Conservation (phyloP, 768 basidiomycete genomes). For the Leucosporidium scottii region DNA sequence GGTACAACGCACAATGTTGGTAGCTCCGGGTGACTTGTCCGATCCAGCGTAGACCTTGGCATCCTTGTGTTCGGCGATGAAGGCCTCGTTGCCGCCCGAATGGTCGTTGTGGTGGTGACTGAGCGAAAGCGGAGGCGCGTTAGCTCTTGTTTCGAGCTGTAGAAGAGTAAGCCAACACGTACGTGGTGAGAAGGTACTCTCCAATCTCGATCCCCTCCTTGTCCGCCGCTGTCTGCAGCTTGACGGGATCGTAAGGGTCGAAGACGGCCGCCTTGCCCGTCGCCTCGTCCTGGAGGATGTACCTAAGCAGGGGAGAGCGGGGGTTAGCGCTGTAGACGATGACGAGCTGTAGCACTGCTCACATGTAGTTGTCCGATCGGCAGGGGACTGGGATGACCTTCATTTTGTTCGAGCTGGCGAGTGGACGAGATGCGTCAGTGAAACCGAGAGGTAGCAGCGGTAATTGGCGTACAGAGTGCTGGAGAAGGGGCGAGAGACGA, state of each 20-base stretch:
- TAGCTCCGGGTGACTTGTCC: slow-evolving; percentile 57
- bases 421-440: neutral
- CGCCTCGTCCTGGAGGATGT: slow-evolving; percentile 65
- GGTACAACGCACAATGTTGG: slow-evolving; percentile 48
- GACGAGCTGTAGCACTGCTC: no score
- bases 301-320: slow-evolving; percentile 38
- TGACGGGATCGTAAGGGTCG: slow-evolving; percentile 64
- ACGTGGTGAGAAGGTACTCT: slow-evolving; percentile 67
- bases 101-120: slow-evolving; percentile 16
- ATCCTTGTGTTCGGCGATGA: slow-evolving; percentile 45
- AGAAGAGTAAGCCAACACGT: slow-evolving; percentile 62
- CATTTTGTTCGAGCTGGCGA: slow-evolving; percentile 10
- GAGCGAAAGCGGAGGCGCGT: slow-evolving; percentile 11
- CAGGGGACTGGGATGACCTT: slow-evolving; percentile 26
- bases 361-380: slow-evolving; percentile 30
- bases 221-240: slow-evolving; percentile 59
- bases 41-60: slow-evolving; percentile 76
- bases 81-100: slow-evolving; percentile 31
- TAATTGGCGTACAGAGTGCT: no score
- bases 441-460: no score
- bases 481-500: no score
- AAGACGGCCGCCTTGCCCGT: slow-evolving; percentile 63
- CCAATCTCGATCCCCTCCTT: slow-evolving; percentile 56
- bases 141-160: slow-evolving; percentile 62
- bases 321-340: neutral